Evolutionary conservation across 1,139 yeast species (phyloP).

Genomic region (Pneumocystis sp.): DNA sequence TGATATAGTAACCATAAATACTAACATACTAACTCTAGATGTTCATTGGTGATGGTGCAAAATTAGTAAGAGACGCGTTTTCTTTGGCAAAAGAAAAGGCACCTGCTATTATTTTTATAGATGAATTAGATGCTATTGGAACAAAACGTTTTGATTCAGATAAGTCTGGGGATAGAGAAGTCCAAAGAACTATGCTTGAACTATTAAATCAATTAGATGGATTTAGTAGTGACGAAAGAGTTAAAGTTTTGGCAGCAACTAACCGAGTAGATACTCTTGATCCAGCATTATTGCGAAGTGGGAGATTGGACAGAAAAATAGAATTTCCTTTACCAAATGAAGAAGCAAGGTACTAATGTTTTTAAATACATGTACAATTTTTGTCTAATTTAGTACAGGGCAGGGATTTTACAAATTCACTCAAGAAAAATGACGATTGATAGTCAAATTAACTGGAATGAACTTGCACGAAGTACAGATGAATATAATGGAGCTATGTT

Average conservation of each 20-base stretch:
- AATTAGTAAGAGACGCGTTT: constrained; percentile 92
- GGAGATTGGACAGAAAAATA: constrained; percentile 92
- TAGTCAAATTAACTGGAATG: constrained; percentile 92
- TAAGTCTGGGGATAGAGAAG: constrained; percentile 96
- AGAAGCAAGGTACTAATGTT: constrained; percentile 48
- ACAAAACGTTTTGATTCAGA: constrained; percentile 96
- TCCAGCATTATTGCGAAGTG: constrained; percentile 92
- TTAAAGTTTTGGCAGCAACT: constrained; percentile 94
- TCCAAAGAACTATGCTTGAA: constrained; percentile 97
- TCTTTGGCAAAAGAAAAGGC: constrained; percentile 98
- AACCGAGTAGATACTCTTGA: constrained; percentile 95
- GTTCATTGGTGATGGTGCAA: constrained; percentile 99
- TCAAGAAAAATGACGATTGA: constrained; percentile 94
- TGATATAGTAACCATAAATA: neutral
- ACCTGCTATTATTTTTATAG: constrained; percentile 92
- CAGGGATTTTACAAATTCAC: constrained; percentile 88
- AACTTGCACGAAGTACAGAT: constrained; percentile 91
- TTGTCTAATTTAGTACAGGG: constrained; percentile 23
- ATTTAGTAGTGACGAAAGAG: constrained; percentile 94
- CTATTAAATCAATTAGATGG: constrained; percentile 94
- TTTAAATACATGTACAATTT: neutral
- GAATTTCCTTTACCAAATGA: constrained; percentile 96
- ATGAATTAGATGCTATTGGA: constrained; percentile 97
- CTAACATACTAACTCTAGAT: constrained; percentile 25
- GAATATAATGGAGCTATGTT: constrained; percentile 98